These are phyloP conservation scores for Paecilomyces dactylethromorphus DNA, from an alignment of 2,329 filamentous ascomycete genomes.

Conservation along the genomic window DNA sequence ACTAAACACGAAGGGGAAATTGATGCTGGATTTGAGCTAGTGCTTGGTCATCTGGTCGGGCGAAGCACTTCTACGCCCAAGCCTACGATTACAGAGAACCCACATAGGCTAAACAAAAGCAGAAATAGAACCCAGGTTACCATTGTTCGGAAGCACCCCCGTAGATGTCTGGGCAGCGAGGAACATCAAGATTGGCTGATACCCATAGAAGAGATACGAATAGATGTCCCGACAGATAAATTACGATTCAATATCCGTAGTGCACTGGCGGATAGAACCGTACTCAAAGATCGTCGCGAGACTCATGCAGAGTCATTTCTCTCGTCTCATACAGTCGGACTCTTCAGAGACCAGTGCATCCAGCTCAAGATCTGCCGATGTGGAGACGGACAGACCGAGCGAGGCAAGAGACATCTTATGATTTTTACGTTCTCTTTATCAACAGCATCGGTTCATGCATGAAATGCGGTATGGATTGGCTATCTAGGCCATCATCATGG, in stretches of 20 bases:
- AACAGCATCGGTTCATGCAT: background rate
- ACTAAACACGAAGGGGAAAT: background rate
- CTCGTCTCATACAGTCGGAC: conserved; percentile 40
- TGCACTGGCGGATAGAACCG: conserved; percentile 31
- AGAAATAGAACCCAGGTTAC: background rate
- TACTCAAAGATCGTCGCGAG: conserved; percentile 46
- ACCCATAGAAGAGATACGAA: background rate
- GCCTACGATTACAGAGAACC: background rate
- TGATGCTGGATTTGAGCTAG: background rate
- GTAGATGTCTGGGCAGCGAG: background rate
- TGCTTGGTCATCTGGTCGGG: background rate
- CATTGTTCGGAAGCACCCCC: background rate
- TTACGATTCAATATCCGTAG: conserved; percentile 35
- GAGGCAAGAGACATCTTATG: conserved; percentile 41
- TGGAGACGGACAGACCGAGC: conserved; percentile 38
- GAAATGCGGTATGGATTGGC: background rate
- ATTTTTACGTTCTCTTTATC: background rate
- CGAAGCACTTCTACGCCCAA: background rate
- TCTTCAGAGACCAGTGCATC: conserved; percentile 23
- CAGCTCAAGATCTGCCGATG: conserved; percentile 35
- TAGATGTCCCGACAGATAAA: conserved; percentile 39
- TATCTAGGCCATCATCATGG: background rate
- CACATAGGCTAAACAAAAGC: background rate
- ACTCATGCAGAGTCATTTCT: conserved; percentile 21
- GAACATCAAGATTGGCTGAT: background rate